Evolutionary conservation across 306 rosid genomes (phyloP).

Genomic region (Cucumis sativus): Cucumber_9930_V3 NC_026656.2:1518501-1519000

Average conservation of each 20-base stretch:
- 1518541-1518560: too few species aligned
- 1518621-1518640: too few species aligned
- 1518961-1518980: not conserved
- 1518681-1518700: not conserved
- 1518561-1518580: too few species aligned
- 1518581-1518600: too few species aligned
- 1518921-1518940: not conserved
- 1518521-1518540: too few species aligned
- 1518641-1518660: not conserved
- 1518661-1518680: not conserved
- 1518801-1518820: slow-evolving; percentile 13
- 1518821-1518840: slow-evolving; percentile 46
- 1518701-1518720: not conserved
- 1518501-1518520: too few species aligned
- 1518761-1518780: slow-evolving; percentile 53
- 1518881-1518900: not conserved
- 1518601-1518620: too few species aligned
- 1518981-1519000: not conserved
- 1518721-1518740: slow-evolving; percentile 2
- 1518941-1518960: not conserved
- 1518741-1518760: slow-evolving; percentile 60
- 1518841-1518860: slow-evolving; percentile 25
- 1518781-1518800: slow-evolving; percentile 6
- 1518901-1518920: not conserved
- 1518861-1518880: slow-evolving; percentile 34